Percentiles rank a stretch among this genome's conserved stretches.
Evolutionary conservation across 495 filamentous ascomycete species (phyloP).

Genomic region (Daldinia concentrica): DNA sequence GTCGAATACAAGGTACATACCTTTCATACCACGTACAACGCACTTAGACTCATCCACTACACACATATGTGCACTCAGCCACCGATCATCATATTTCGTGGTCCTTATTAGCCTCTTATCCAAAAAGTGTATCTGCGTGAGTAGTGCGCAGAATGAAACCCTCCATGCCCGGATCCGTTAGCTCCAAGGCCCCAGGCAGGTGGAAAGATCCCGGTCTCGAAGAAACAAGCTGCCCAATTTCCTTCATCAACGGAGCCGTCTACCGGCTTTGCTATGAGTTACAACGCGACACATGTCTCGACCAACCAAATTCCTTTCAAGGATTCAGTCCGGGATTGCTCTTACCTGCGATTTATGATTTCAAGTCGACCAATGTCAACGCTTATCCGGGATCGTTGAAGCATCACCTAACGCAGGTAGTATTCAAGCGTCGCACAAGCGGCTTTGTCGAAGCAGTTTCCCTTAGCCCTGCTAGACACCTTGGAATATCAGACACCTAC

Average conservation of each 20-base stretch:
- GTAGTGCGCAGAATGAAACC: slow-evolving; percentile 43
- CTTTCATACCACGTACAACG: background rate
- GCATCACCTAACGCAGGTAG: slow-evolving; percentile 30
- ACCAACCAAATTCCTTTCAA: slow-evolving; percentile 35
- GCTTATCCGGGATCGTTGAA: slow-evolving; percentile 27
- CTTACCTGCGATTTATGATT: slow-evolving; percentile 33
- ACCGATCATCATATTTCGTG: slow-evolving; percentile 37
- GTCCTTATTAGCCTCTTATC: slow-evolving; percentile 40
- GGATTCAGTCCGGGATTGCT: slow-evolving; percentile 39
- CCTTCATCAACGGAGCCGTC: slow-evolving; percentile 38
- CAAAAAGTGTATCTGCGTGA: slow-evolving; percentile 30
- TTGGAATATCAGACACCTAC: too few species aligned
- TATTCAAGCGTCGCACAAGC: slow-evolving; percentile 22
- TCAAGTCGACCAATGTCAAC: slow-evolving; percentile 32
- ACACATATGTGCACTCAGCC: slow-evolving; percentile 29
- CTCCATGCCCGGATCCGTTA: slow-evolving; percentile 43
- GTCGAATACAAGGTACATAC: slow-evolving; percentile 2
- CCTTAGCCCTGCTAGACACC: slow-evolving; percentile 10
- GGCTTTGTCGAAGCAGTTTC: slow-evolving; percentile 20
- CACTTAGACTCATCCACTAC: background rate
- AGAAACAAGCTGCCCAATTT: slow-evolving; percentile 36
- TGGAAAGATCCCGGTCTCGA: slow-evolving; percentile 37
- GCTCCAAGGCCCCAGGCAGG: slow-evolving; percentile 30
- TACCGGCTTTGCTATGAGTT: slow-evolving; percentile 33
- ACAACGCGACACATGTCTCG: slow-evolving; percentile 35